A percentile compares a stretch with the other conserved stretches of the same genome.
phyloP scores from a whole-genome alignment of 1,284 basidiomycete species.

The Mycocalia duriaeana region DNA sequence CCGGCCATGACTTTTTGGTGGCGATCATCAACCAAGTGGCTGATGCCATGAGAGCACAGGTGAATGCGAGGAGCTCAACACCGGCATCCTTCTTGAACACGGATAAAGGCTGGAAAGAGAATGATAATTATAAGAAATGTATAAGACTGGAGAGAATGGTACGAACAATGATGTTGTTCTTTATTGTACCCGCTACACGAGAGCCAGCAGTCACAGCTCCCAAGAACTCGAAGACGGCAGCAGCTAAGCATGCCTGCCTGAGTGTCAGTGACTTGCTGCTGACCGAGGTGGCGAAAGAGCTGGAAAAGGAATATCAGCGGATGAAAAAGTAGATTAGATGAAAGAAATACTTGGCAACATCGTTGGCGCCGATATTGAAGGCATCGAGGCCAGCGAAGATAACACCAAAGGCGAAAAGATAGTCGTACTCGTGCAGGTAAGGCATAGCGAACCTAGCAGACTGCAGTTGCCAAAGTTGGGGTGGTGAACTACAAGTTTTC shows the following conservation, averaged over 20 bases:
- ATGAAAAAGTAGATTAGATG: not conserved
- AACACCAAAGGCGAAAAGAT: slow-evolving; percentile 25
- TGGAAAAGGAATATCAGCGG: slow-evolving; percentile 6
- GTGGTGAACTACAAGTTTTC: no score
- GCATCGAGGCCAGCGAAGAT: slow-evolving; percentile 25
- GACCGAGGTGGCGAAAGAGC: slow-evolving; percentile 20
- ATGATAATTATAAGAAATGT: slow-evolving; percentile 2
- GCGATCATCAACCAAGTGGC: slow-evolving; percentile 23
- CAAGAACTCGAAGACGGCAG: slow-evolving; percentile 24
- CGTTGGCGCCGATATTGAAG: slow-evolving; percentile 26
- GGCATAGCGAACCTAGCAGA: slow-evolving; percentile 12
- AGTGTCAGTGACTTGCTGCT: slow-evolving; percentile 24
- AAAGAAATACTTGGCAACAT: slow-evolving; percentile 23
- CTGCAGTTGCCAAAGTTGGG: no score
- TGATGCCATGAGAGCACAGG: slow-evolving; percentile 19
- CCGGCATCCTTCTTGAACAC: slow-evolving; percentile 10
- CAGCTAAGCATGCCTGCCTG: slow-evolving; percentile 22
- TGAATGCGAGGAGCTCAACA: slow-evolving; percentile 25
- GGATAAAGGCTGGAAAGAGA: not conserved
- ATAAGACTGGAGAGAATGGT: slow-evolving; percentile 19
- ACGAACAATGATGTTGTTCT: slow-evolving; percentile 23
- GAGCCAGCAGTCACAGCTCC: slow-evolving; percentile 15
- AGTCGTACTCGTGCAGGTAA: slow-evolving; percentile 24
- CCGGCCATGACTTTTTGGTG: slow-evolving; percentile 23
- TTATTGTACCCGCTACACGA: slow-evolving; percentile 25